Evolutionary conservation across 495 filamentous ascomycete species (phyloP), one percentile per base, ranked within the genome.

Genomic region (Echria macrotheca): DNA sequence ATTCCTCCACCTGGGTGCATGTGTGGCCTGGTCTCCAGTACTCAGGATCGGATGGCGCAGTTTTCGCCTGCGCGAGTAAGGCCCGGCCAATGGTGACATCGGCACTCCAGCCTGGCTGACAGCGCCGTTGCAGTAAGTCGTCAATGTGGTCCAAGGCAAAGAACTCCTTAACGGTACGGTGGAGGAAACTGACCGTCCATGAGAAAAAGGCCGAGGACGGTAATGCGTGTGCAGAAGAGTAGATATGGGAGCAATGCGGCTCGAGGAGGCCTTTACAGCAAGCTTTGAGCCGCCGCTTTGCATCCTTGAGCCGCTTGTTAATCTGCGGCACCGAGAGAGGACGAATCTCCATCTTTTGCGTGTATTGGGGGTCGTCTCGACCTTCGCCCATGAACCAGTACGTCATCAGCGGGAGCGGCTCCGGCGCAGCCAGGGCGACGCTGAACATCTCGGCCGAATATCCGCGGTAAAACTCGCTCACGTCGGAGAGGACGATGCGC

Each of bases 161-260:
- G 21, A 50, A 61, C 23, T 61, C 58, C 29, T 25, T 28, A 1
- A 53, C 58, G 5, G 55, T 61, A 2, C 55, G 47, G 25, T 61
- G 58, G 4, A 61, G 33, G 28, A 58, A 61, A 11, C 40, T 44
- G 19, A 61, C 37, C 3, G 5, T 17, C n/a, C n/a, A n/a, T n/a
- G n/a, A n/a, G n/a, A n/a, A n/a, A n/a, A n/a, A n/a, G n/a, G 9
- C 15, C 35, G 8, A 5, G 7, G 15, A 11, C 8, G 8, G 7
- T 17, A 14, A 6, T 10, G 7, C 21, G 4, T 15, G 3, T 9
- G 31, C 14, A 2, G 14, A 6, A 39, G n/a, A 18, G 40, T 10
- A 11, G 8, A 2, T 28, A 22, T 32, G 11, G 7, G 23, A 14
- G 9, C 1, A 1, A 9, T 32, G 26, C 6, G 54, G 7, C 18